phyloP scores from a whole-genome alignment of 2,329 filamentous ascomycete species.

The Tolypocladium pustulatum region DNA sequence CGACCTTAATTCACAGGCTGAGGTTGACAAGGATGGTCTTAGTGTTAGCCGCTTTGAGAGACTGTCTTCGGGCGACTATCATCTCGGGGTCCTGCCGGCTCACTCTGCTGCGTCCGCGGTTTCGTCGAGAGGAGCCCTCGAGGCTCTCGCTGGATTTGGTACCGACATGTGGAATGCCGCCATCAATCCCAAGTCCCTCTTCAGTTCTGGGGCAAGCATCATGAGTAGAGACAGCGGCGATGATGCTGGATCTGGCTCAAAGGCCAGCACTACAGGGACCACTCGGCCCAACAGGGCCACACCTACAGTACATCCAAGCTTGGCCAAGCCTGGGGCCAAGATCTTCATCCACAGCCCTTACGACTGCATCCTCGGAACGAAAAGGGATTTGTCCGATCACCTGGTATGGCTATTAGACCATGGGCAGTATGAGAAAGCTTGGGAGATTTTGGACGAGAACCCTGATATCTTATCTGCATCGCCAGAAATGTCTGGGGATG shows the following conservation, averaged over 20 bases:
- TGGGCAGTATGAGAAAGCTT: conserved; percentile 72
- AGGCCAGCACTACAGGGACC: conserved; percentile 22
- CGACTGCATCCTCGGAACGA: conserved; percentile 87
- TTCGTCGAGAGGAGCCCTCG: conserved; percentile 60
- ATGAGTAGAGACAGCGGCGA: conserved; percentile 51
- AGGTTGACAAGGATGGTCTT: conserved; percentile 78
- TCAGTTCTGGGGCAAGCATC: conserved; percentile 77
- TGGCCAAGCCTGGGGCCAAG: conserved; percentile 50
- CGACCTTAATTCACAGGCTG: conserved; percentile 76
- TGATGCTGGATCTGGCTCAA: conserved; percentile 37
- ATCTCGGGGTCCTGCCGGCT: conserved; percentile 74
- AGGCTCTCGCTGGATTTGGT: conserved; percentile 61
- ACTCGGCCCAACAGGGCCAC: conserved; percentile 14
- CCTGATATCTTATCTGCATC: conserved; percentile 55
- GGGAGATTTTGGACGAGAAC: conserved; percentile 80
- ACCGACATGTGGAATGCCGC: conserved; percentile 85
- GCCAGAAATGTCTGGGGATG: conserved; percentile 28
- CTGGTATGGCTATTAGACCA: conserved; percentile 77
- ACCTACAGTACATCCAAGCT: conserved; percentile 37
- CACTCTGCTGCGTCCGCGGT: conserved; percentile 53
- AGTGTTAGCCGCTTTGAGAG: conserved; percentile 79
- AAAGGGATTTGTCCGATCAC: conserved; percentile 77
- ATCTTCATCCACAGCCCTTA: conserved; percentile 96
- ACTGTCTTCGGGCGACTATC: conserved; percentile 82
- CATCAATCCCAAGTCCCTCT: conserved; percentile 75